A percentile compares a stretch with the other conserved stretches of the same genome.
Conservation (phyloP, 805 yeast species). For the Wickerhamomyces strasburgensis region DNA sequence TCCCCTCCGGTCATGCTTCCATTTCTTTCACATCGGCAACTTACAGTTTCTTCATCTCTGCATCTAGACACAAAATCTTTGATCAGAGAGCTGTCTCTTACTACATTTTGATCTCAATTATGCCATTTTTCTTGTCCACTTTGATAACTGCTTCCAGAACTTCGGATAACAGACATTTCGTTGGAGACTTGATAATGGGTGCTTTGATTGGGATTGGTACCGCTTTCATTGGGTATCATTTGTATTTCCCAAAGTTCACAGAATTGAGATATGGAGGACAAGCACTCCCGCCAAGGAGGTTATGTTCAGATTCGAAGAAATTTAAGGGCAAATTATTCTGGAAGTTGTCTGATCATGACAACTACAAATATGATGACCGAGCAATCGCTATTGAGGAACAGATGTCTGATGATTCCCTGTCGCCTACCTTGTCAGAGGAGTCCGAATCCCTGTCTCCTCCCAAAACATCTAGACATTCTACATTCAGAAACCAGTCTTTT, state of each 20-base stretch:
- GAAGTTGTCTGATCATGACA: constrained; percentile 30
- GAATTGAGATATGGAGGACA: constrained; percentile 30
- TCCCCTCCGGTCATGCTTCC: constrained; percentile 56
- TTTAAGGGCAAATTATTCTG: constrained; percentile 31
- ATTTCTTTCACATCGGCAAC: constrained; percentile 44
- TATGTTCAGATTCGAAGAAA: constrained; percentile 20
- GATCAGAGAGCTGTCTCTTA: constrained; percentile 32
- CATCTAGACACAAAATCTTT: constrained; percentile 32
- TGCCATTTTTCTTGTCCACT: constrained; percentile 33
- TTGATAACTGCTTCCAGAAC: constrained; percentile 36
- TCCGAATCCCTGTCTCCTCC: background rate
- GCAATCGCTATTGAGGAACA: constrained; percentile 6
- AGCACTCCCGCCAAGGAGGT: constrained; percentile 41
- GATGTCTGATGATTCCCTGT: background rate
- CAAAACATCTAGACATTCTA: background rate
- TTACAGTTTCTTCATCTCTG: constrained; percentile 29
- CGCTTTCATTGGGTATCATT: constrained; percentile 32
- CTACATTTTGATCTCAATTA: constrained; percentile 29
- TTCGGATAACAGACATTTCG: constrained; percentile 44
- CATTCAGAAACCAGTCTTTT: background rate
- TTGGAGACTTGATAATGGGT: constrained; percentile 37
- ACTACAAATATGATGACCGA: constrained; percentile 12
- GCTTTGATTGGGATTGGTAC: constrained; percentile 31
- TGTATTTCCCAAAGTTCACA: constrained; percentile 37
- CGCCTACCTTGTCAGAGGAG: background rate